Evolutionary conservation across 1,284 basidiomycete species (phyloP).

Genomic region (Trichosporon sp.): DNA sequence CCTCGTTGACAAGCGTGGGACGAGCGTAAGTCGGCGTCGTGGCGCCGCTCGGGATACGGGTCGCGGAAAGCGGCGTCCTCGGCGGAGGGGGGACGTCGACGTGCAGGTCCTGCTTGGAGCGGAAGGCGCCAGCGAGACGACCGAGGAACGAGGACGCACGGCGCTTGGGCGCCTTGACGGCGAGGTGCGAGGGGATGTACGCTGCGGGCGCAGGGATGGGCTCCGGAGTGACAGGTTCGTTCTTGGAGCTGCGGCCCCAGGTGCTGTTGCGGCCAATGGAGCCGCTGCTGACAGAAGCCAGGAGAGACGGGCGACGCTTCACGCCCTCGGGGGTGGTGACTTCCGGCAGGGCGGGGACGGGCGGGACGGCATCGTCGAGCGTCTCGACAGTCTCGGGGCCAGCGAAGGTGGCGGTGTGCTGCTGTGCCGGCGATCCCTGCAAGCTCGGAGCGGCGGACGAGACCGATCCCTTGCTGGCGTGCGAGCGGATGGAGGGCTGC

Average conservation of each 20-base stretch:
- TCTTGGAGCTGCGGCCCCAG: conserved; percentile 1
- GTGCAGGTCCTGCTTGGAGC: conserved; percentile 27
- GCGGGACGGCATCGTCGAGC: neutral
- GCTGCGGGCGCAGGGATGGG: neutral
- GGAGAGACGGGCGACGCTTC: neutral
- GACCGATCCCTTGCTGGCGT: conserved; percentile 13
- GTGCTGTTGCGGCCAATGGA: neutral
- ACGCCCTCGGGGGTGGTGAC: neutral
- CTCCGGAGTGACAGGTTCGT: too few relatives aligned
- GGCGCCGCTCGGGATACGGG: conserved; percentile 7
- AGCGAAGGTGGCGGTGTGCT: neutral
- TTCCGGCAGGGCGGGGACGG: neutral
- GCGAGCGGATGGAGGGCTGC: conserved; percentile 13
- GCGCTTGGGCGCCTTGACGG: conserved; percentile 17
- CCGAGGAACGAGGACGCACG: conserved; percentile 21
- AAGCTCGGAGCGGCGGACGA: conserved; percentile 12
- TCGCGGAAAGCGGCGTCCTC: neutral
- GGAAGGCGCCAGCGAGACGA: conserved; percentile 26
- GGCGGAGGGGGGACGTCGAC: neutral
- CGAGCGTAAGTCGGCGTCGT: conserved; percentile 26
- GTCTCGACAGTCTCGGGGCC: conserved; percentile 8
- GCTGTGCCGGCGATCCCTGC: neutral
- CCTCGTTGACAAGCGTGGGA: conserved; percentile 31
- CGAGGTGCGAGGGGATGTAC: conserved; percentile 12
- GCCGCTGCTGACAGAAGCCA: neutral